Conservation (phyloP, 495 filamentous ascomycete species). For the Staphylotrichum tortipilum region DNA sequence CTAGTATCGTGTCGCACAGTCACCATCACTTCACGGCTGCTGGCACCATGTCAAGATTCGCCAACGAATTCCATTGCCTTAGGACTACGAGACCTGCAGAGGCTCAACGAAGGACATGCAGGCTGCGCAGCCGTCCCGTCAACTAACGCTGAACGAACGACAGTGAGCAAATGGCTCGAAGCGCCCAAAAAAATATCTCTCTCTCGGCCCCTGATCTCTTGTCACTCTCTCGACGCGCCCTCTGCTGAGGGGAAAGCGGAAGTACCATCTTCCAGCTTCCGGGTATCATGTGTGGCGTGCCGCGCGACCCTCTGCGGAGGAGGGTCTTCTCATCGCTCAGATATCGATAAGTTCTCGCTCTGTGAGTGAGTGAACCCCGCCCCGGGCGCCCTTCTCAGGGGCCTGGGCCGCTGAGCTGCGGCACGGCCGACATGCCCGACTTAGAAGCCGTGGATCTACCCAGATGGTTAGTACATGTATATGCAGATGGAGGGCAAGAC, state of each 20-base stretch:
- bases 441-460: slow-evolving; percentile 71
- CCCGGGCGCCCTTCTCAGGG: slow-evolving; percentile 12
- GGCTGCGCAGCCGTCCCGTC: slow-evolving; percentile 12
- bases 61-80: slow-evolving; percentile 20
- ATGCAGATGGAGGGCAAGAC: not conserved
- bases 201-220: no score
- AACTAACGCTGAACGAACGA: slow-evolving; percentile 15
- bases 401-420: slow-evolving; percentile 13
- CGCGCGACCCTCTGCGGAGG: slow-evolving; percentile 6
- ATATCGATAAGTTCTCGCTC: slow-evolving; percentile 6
- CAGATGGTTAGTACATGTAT: not conserved
- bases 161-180: slow-evolving; percentile 14
- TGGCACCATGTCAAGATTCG: not conserved
- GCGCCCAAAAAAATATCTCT: slow-evolving; percentile 13
- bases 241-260: slow-evolving; percentile 6
- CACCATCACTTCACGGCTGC: not conserved
- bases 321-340: slow-evolving; percentile 13
- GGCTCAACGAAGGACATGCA: slow-evolving; percentile 21
- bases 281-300: slow-evolving; percentile 26
- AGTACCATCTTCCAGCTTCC: slow-evolving; percentile 14
- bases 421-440: slow-evolving; percentile 29
- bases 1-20: not conserved
- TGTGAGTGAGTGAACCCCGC: slow-evolving; percentile 4
- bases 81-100: slow-evolving; percentile 15
- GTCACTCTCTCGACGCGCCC: slow-evolving; percentile 7